phyloP scores from a whole-genome alignment of 345 rosid species.

The Eucalyptus paniculata region DNA sequence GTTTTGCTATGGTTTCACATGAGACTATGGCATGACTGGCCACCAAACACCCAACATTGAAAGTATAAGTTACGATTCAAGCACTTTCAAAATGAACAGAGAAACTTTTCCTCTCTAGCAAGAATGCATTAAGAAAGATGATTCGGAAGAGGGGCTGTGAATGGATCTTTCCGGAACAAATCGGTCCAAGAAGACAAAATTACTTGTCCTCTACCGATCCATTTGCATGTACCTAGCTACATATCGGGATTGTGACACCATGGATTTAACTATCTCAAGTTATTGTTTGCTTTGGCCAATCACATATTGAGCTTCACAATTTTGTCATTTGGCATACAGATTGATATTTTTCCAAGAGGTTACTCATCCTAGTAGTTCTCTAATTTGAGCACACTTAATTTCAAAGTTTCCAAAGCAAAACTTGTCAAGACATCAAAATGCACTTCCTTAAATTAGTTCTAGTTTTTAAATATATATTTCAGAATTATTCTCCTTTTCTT shows the following conservation, averaged over 20 bases:
- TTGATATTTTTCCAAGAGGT: too few relatives aligned
- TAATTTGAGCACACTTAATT: too few relatives aligned
- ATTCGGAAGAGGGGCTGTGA: not conserved
- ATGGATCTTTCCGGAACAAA: too few relatives aligned
- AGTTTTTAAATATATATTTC: not conserved
- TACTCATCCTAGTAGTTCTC: too few relatives aligned
- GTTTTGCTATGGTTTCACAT: not conserved
- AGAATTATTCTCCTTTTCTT: rapidly evolving
- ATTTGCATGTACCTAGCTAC: not conserved
- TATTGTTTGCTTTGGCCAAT: rapidly evolving
- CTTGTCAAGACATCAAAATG: not conserved
- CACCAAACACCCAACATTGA: not conserved
- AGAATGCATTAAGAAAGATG: not conserved
- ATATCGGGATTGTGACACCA: too few relatives aligned
- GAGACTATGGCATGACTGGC: not conserved
- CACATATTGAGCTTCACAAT: too few relatives aligned
- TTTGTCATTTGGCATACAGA: too few relatives aligned
- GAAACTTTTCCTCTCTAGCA: not conserved
- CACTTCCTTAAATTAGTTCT: not conserved
- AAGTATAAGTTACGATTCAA: not conserved
- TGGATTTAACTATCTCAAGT: too few relatives aligned
- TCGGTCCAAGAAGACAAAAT: not conserved
- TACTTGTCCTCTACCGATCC: not conserved
- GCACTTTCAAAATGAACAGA: not conserved
- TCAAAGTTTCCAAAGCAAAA: too few relatives aligned